Conservation (phyloP, 805 yeast species). For the Metschnikowia drakensbergensis region DNA sequence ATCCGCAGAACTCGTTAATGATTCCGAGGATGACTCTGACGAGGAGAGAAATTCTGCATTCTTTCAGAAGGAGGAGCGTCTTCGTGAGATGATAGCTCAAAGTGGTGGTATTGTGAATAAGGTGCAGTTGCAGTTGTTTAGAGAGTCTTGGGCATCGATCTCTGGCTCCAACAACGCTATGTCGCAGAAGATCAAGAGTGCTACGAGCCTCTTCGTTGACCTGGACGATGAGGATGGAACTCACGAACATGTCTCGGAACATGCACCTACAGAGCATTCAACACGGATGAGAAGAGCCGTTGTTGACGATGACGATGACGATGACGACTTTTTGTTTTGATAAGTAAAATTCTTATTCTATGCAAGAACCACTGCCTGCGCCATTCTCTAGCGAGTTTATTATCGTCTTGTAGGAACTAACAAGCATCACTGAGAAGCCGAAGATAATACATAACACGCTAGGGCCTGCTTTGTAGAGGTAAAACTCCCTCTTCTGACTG, state of each 20-base stretch:
- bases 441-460: slow-evolving; percentile 60
- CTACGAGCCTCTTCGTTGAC: slow-evolving; percentile 16
- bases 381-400: slow-evolving; percentile 36
- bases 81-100: slow-evolving; percentile 37
- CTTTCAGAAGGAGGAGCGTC: slow-evolving; percentile 51
- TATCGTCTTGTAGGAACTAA: slow-evolving; percentile 77
- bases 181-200: slow-evolving; percentile 9
- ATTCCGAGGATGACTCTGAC: slow-evolving; percentile 63
- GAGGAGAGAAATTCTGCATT: slow-evolving; percentile 50
- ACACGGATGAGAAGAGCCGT: slow-evolving; percentile 16
- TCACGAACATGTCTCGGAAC: background rate
- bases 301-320: slow-evolving; percentile 26
- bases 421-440: slow-evolving; percentile 72
- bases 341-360: slow-evolving; percentile 22
- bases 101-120: slow-evolving; percentile 38
- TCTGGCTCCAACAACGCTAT: slow-evolving; percentile 5
- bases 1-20: slow-evolving; percentile 54
- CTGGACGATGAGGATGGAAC: slow-evolving; percentile 14
- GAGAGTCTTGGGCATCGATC: slow-evolving; percentile 16
- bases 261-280: background rate
- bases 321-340: background rate
- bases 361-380: slow-evolving; percentile 48
- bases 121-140: slow-evolving; percentile 14
- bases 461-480: slow-evolving; percentile 47
- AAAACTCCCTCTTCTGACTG: slow-evolving; percentile 26